Evolutionary conservation across 257 asterid genomes (phyloP), one percentile per base, ranked within the genome.

Genomic region (Eustoma russellianum): DNA sequence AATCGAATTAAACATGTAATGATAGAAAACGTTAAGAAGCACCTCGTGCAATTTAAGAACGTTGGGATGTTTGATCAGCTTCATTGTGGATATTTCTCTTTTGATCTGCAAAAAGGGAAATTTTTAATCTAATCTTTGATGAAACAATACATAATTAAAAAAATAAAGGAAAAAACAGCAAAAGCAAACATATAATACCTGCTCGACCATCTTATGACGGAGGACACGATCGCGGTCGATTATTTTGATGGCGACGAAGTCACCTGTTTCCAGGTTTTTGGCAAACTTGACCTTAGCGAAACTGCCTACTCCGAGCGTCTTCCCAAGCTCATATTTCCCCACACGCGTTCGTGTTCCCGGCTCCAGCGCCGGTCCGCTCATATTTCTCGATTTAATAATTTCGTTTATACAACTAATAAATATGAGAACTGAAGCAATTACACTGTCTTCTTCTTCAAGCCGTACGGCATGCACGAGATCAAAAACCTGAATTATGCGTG

Each of bases 21-120:
- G 3, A 24, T 24, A 24, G 30, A 40, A 16, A 9, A 34, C 24
- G 50, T 35, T 2, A 33, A 13, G 41, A 17, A 34, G 30, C 65
- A 86, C 95, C 93, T 86, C 93, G 52, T 69, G 68, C 51, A 86
- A 72, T 56, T 73, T 77, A 5, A 86, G 65, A 74, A 86, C 91
- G 71, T 83, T 83, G 3, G 95, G 93, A 69, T 86, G 95, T 63
- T 73, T 83, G 75, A 86, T 80, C 84, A 86, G 63, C 82, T 86
- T 86, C 93, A 80, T 86, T 41, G 90, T 83, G 30, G 93, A 80
- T 62, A 86, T 86, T 69, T 86, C 93, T 60, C 93, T 74, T 70
- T 86, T 83, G 46, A 83, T 86, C 95, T 80, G 86, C 60, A 38
- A 38, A 38, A 38, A 38, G 43, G 43, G 43, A 10, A 38, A 38